Evolutionary conservation across 2,329 filamentous ascomycete genomes (phyloP).

Genomic region (Trichophyton benhamiae): DNA sequence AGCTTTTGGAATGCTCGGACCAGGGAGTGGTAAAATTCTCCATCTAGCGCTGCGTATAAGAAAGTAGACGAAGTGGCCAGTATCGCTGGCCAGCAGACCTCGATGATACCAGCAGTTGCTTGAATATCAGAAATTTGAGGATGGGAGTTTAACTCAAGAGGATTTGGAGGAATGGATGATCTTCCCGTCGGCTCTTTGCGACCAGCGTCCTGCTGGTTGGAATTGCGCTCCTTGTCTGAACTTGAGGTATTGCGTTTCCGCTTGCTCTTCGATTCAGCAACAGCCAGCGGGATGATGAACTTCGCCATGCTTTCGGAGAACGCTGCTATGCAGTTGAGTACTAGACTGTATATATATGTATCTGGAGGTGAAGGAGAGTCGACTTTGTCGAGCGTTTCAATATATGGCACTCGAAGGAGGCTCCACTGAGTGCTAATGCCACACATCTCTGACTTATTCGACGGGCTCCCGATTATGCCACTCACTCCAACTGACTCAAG

Average conservation of each 20-base stretch:
- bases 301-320: constrained; percentile 88
- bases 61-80: constrained; percentile 93
- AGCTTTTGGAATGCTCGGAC: constrained; percentile 92
- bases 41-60: constrained; percentile 78
- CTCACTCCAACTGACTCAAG: constrained; percentile 78
- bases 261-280: constrained; percentile 55
- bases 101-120: constrained; percentile 69
- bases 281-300: constrained; percentile 81
- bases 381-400: constrained; percentile 87
- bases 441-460: constrained; percentile 52
- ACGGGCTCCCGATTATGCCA: constrained; percentile 67
- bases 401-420: constrained; percentile 69
- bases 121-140: constrained; percentile 58
- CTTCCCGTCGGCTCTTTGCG: constrained; percentile 18
- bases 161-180: constrained; percentile 57
- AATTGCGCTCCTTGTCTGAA: constrained; percentile 23
- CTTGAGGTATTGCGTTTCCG: constrained; percentile 28
- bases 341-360: constrained; percentile 84
- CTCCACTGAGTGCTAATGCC: constrained; percentile 92
- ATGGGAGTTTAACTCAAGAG: constrained; percentile 61
- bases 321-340: constrained; percentile 75
- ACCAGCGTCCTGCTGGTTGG: constrained; percentile 18
- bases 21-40: constrained; percentile 83
- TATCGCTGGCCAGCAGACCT: constrained; percentile 89
- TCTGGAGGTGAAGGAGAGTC: constrained; percentile 75